phyloP scores from a whole-genome alignment of 148 eudicot genomes.

The Rheum nobile region DNA sequence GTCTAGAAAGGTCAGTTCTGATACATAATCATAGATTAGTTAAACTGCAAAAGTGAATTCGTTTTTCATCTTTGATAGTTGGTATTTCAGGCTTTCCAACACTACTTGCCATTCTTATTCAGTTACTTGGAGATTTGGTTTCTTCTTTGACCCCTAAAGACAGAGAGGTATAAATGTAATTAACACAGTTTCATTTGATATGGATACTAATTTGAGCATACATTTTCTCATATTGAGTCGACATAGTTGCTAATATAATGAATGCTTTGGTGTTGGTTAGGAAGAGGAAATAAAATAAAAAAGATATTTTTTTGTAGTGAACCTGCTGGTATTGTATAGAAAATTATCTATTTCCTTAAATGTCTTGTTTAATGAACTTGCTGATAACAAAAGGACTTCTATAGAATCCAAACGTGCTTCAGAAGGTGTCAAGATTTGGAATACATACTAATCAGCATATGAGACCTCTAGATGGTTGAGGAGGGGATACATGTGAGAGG shows the following conservation, averaged over 20 bases:
- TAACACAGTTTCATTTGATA: not conserved
- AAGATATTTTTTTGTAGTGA: not conserved
- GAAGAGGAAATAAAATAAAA: not conserved
- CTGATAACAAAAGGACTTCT: not conserved
- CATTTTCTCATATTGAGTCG: not conserved
- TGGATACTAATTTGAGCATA: not conserved
- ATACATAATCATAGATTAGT: not conserved
- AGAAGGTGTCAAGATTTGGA: not conserved
- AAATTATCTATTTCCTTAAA: not conserved
- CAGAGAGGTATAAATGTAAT: not conserved
- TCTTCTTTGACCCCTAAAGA: not conserved
- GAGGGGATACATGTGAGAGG: not conserved
- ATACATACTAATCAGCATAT: not conserved
- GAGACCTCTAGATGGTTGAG: not conserved
- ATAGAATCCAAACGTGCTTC: not conserved
- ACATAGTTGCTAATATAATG: not conserved
- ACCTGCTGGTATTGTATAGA: not conserved
- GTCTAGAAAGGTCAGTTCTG: constrained; percentile 39
- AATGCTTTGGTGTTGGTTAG: not conserved
- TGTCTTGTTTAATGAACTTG: not conserved
- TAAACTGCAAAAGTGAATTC: not conserved
- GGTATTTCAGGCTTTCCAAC: not conserved
- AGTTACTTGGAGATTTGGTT: constrained; percentile 1
- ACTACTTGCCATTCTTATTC: constrained; percentile 1
- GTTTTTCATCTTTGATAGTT: not conserved